phyloP scores from a whole-genome alignment of 306 rosid genomes.

The Macrotyloma uniflorum region DNA sequence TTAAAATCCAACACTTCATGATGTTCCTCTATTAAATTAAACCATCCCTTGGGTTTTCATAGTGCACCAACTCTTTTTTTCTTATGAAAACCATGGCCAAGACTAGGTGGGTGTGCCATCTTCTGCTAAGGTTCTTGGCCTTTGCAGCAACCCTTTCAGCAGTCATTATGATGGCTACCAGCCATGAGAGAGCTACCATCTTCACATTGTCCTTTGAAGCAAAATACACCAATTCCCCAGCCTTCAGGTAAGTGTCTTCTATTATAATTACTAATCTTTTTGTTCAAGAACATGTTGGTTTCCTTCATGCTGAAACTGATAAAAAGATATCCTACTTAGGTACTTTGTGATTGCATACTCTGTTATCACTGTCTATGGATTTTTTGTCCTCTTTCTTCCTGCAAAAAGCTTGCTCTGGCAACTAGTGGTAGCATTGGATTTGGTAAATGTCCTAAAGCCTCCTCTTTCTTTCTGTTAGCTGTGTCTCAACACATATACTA shows the following conservation, averaged over 20 bases:
- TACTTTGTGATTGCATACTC: slow-evolving; percentile 76
- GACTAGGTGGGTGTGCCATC: slow-evolving; percentile 50
- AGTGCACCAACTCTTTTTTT: slow-evolving; percentile 3
- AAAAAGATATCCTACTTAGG: slow-evolving; percentile 41
- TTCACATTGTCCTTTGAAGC: slow-evolving; percentile 59
- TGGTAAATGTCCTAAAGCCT: slow-evolving; percentile 52
- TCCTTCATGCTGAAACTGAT: not conserved
- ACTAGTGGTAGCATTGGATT: slow-evolving; percentile 64
- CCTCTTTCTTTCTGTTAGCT: not conserved
- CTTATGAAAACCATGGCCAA: slow-evolving; percentile 43
- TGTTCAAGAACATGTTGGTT: not conserved
- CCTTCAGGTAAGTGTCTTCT: slow-evolving; percentile 63
- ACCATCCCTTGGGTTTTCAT: slow-evolving; percentile 28
- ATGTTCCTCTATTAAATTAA: slow-evolving; percentile 8
- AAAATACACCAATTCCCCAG: slow-evolving; percentile 65
- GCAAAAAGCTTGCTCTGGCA: slow-evolving; percentile 72
- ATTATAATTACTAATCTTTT: not conserved
- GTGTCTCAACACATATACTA: not conserved
- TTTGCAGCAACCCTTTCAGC: slow-evolving; percentile 70
- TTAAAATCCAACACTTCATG: not conserved
- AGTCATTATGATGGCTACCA: slow-evolving; percentile 75
- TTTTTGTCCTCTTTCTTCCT: slow-evolving; percentile 78
- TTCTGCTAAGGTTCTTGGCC: slow-evolving; percentile 66
- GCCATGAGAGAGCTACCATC: slow-evolving; percentile 56
- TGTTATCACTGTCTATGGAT: slow-evolving; percentile 66